These are phyloP conservation scores for Simplicillium aogashimaense DNA, from an alignment of 2,329 filamentous ascomycete genomes.

Conservation along the genomic window DNA sequence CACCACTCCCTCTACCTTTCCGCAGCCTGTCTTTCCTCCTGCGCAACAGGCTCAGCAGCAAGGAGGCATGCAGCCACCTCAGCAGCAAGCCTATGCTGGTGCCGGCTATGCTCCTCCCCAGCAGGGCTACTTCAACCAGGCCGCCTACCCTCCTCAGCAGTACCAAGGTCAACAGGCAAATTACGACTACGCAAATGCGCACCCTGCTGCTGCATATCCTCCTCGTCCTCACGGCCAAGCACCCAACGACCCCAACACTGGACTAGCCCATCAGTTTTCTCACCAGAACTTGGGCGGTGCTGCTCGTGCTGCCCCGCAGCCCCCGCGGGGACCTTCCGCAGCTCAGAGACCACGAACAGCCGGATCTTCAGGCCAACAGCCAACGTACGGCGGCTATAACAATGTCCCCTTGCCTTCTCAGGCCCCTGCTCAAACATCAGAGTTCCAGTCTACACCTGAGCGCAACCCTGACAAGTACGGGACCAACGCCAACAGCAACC, in stretches of 20 bases:
- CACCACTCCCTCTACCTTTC: constrained; percentile 91
- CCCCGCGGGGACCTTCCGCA: constrained; percentile 56
- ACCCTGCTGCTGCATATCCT: constrained; percentile 19
- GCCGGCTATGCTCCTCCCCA: constrained; percentile 5
- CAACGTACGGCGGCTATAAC: constrained; percentile 55
- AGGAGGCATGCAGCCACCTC: constrained; percentile 18
- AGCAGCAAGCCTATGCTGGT: constrained; percentile 33
- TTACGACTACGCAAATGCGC: constrained; percentile 41
- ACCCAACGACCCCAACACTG: constrained; percentile 76
- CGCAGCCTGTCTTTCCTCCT: constrained; percentile 67
- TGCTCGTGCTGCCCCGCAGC: constrained; percentile 60
- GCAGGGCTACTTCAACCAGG: constrained; percentile 31
- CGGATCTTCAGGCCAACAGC: constrained; percentile 54
- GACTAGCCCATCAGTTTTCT: constrained; percentile 89
- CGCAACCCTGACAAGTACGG: constrained; percentile 77
- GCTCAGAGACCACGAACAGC: constrained; percentile 76
- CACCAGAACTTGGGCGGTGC: constrained; percentile 83
- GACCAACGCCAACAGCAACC: constrained; percentile 54
- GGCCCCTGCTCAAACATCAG: constrained; percentile 50
- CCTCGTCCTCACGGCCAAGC: constrained; percentile 37
- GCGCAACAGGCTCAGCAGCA: constrained; percentile 11
- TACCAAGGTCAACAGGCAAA: constrained; percentile 26
- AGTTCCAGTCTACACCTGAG: constrained; percentile 72
- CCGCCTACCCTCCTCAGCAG: constrained; percentile 53
- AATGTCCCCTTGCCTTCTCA: constrained; percentile 53